A percentile compares a stretch with the other conserved stretches of the same genome.
Evolutionary conservation across 2,329 filamentous ascomycete species (phyloP).

Genomic region (Rutstroemia sydowiana): DNA sequence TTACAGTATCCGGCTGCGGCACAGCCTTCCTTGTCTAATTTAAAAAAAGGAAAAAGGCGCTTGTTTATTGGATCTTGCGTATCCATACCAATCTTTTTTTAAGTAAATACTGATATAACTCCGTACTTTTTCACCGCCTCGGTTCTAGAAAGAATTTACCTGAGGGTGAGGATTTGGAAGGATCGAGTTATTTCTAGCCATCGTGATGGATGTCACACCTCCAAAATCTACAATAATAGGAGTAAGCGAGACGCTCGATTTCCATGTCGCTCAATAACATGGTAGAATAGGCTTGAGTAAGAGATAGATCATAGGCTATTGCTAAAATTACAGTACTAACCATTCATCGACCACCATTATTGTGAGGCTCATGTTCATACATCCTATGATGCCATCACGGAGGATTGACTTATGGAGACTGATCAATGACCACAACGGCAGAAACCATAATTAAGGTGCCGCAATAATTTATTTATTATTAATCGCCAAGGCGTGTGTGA

Average conservation of each 20-base stretch:
- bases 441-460: not conserved
- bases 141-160: slow-evolving; percentile 2
- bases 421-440: too few relatives aligned
- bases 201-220: not conserved
- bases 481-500: too few relatives aligned
- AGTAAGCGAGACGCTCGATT: slow-evolving; percentile 4
- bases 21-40: slow-evolving; percentile 6
- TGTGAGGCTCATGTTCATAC: not conserved
- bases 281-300: too few relatives aligned
- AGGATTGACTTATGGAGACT: not conserved
- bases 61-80: not conserved
- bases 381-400: not conserved
- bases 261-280: too few relatives aligned
- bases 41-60: too few relatives aligned
- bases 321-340: not conserved
- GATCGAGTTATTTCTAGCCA: not conserved
- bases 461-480: too few relatives aligned
- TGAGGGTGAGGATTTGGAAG: not conserved
- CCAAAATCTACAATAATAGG: not conserved
- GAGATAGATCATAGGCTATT: too few relatives aligned
- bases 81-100: not conserved
- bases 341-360: not conserved
- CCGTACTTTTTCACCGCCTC: slow-evolving; percentile 5
- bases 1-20: slow-evolving; percentile 10
- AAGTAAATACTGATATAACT: not conserved